Evolutionary conservation across 495 filamentous ascomycete genomes (phyloP), one percentile per base, ranked within the genome.

Genomic region (Peziza echinospora): DNA sequence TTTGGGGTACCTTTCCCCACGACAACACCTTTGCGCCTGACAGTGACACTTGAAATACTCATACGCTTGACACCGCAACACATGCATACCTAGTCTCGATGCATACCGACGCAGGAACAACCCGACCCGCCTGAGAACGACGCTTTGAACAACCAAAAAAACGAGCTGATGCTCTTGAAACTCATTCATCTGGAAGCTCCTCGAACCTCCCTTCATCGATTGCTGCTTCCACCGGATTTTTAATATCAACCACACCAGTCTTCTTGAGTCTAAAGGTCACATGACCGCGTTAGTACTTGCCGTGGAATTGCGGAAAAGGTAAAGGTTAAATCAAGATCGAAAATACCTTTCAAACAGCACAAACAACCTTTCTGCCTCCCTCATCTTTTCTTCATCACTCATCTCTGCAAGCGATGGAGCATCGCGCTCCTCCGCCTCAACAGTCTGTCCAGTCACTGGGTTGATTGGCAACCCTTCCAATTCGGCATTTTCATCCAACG

Each of bases 351-450:
- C 86, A 63, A 97, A 97, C 13, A 97, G 67, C 11, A 96, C 84
- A 64, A 96, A 93, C 0, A 97, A 64, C 53, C 72, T 77, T 61
- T 97, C 89, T 0, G 89, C 89, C 60, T 97, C 89, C 40, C 82
- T 68, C 57, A 93, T 84, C 62, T 80, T 93, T 68, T 97, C 86
- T 49, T 82, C 89, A 25, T 77, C 66, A 5, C 80, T 87, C 89
- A 97, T 96, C 17, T 76, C 71, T 1, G 71, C 72, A 7, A 65
- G 63, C 19, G 45, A 40, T 41, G 61, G 45, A 19, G 16, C 10
- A 11, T 21, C 21, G 16, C 41, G 16, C 11, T 67, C 68, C 60
- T 91, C 87, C 21, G 68, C 70, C 47, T 82, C 77, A 54, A 80
- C 60, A 44, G 77, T 71, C 61, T 97, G 89, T 0, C 89, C 89